Base-by-base conservation (phyloP, 2,329 filamentous ascomycete genomes). In the Thyridium curvatum region DNA sequence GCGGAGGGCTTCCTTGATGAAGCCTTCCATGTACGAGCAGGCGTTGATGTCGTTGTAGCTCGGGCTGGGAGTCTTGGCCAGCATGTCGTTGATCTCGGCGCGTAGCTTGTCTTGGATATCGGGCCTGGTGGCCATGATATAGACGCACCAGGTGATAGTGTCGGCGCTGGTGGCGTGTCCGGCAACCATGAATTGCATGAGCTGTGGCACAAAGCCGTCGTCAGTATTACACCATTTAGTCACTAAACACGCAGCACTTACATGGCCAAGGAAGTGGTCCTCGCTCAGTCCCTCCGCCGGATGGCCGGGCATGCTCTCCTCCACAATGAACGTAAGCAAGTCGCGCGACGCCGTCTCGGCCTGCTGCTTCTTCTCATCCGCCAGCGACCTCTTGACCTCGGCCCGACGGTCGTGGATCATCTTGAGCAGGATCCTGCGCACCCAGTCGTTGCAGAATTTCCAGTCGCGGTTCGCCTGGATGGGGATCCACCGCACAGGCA, bases 391-490 rank as follows among this genome's bases (percentile, higher is more conserved):
- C n/a, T 46, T 43, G 21, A 62, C 43, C 34, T 59, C 56, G 6
- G 44, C 38, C 17, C 42, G 38, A 14, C 60, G 52, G 40, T 53
- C 39, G 34, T 49, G 43, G 17, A 60, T 55, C 13, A 61, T 50
- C 3, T 56, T 47, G 3, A 52, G 48, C 4, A 67, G 45, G 37
- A 64, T 59, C 21, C 44, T 40, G n/a, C 56, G 51, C 10, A 68
- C 51, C 34, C 56, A 50, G 2, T 42, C 36, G 14, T 55, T 58
- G 2, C 61, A 60, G 3, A 38, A 38, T n/a, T 64, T 42, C 42
- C 66, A 69, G 4, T 41, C 47, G 6, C 47, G 51, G 40, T 70
- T 71, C 2, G 61, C 60, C 32, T 59, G 39, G 1, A 68, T 30
- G 0, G 65, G 66, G 4, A 68, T 44, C 50, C 62, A 58, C 1